phyloP scores from a whole-genome alignment of 768 basidiomycete species.

The Termitomyces sp. region DNA sequence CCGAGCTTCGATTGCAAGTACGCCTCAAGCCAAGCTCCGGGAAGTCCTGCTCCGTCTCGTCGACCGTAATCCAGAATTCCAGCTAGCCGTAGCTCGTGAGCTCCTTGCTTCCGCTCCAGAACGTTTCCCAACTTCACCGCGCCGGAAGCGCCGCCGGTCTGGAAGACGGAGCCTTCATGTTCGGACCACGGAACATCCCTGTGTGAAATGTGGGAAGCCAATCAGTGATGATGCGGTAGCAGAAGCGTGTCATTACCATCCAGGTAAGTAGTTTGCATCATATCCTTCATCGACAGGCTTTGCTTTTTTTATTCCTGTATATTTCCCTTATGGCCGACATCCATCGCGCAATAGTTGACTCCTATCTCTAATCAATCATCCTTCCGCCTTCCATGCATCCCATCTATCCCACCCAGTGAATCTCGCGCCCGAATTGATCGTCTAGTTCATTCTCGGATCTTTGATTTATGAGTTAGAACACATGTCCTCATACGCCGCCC shows the following conservation, averaged over 20 bases:
- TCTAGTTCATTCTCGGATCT: not conserved
- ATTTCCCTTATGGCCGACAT: not conserved
- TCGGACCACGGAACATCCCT: slow-evolving; percentile 6
- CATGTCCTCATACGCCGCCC: not conserved
- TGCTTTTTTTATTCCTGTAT: not conserved
- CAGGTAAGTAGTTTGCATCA: slow-evolving; percentile 24
- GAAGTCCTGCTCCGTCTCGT: slow-evolving; percentile 34
- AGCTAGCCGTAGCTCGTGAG: slow-evolving; percentile 34
- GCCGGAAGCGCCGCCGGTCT: slow-evolving; percentile 11
- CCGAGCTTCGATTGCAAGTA: slow-evolving; percentile 29
- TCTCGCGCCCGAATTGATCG: not conserved
- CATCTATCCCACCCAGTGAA: not conserved
- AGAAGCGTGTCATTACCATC: slow-evolving; percentile 26
- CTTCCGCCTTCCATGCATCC: not conserved
- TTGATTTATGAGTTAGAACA: not conserved
- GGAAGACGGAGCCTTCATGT: slow-evolving; percentile 9
- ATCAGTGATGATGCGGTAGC: slow-evolving; percentile 7
- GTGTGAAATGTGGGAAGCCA: slow-evolving; percentile 17
- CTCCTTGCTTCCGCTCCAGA: slow-evolving; percentile 15
- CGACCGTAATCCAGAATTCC: slow-evolving; percentile 27
- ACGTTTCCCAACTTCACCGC: slow-evolving; percentile 7
- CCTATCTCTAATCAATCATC: not conserved
- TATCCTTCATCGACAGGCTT: not conserved
- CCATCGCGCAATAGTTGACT: not conserved
- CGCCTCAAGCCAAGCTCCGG: slow-evolving; percentile 33